phyloP scores from a whole-genome alignment of 805 yeast genomes.

The Spencermartinsiella europaea region DNA sequence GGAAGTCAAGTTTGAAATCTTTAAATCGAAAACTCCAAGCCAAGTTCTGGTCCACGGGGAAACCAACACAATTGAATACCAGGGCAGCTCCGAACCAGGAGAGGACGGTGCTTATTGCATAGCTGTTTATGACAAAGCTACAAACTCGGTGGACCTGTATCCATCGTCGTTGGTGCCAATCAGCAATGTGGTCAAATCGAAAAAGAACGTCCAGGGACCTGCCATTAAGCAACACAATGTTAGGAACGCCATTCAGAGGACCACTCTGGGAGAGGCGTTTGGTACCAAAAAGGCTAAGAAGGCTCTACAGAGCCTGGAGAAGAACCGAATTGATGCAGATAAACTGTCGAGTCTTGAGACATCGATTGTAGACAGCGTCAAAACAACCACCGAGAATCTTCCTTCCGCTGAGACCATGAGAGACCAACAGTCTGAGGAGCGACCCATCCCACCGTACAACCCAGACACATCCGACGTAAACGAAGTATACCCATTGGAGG shows the following conservation, averaged over 20 bases:
- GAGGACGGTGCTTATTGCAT: conserved; percentile 50
- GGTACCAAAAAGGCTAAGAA: conserved; percentile 97
- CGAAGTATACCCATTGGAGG: conserved; percentile 66
- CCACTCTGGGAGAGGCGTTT: conserved; percentile 87
- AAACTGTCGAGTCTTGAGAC: conserved; percentile 67
- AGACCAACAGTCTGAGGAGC: conserved; percentile 51
- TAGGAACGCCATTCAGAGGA: conserved; percentile 57
- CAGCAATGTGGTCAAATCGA: conserved; percentile 56
- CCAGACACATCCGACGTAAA: conserved; percentile 76
- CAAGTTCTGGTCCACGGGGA: conserved; percentile 72
- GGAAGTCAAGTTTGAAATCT: conserved; percentile 57
- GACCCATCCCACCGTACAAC: conserved; percentile 80
- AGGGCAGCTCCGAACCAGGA: conserved; percentile 43
- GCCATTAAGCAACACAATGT: conserved; percentile 51
- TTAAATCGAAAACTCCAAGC: conserved; percentile 39
- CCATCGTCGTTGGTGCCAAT: conserved; percentile 60
- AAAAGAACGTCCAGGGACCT: conserved; percentile 56
- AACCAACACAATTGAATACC: conserved; percentile 64
- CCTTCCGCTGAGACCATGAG: conserved; percentile 67
- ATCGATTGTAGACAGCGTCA: conserved; percentile 78
- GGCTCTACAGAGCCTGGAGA: conserved; percentile 73
- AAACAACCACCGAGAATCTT: conserved; percentile 59
- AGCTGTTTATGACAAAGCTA: conserved; percentile 71
- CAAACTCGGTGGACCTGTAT: conserved; percentile 57
- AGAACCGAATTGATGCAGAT: conserved; percentile 82